Percentiles rank a stretch among this genome's conserved stretches.
phyloP scores from a whole-genome alignment of 2,329 filamentous ascomycete genomes.

The Amylocarpus encephaloides region DNA sequence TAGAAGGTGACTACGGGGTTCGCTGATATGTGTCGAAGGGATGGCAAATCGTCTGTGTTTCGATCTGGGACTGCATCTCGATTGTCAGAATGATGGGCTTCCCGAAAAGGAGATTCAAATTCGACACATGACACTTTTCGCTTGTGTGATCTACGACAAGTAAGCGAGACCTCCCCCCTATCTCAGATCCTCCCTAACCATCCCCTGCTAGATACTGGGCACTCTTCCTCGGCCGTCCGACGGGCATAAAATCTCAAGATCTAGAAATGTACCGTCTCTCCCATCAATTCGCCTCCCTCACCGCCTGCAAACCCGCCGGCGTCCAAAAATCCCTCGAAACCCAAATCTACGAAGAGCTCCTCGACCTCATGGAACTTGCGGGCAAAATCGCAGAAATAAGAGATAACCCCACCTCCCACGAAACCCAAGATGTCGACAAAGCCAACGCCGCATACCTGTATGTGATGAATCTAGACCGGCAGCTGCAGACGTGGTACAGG shows the following conservation, averaged over 20 bases:
- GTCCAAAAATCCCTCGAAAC: slow-evolving; percentile 31
- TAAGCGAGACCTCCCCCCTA: slow-evolving; percentile 17
- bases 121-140: slow-evolving; percentile 45
- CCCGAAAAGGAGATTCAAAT: slow-evolving; percentile 42
- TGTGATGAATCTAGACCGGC: slow-evolving; percentile 45
- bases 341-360: slow-evolving; percentile 44
- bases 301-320: slow-evolving; percentile 33
- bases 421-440: slow-evolving; percentile 32
- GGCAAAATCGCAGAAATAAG: slow-evolving; percentile 44
- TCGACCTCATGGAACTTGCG: slow-evolving; percentile 50
- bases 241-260: slow-evolving; percentile 47
- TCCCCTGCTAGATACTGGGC: slow-evolving; percentile 38
- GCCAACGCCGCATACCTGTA: slow-evolving; percentile 42
- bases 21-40: slow-evolving; percentile 10
- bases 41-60: slow-evolving; percentile 42
- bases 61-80: slow-evolving; percentile 44
- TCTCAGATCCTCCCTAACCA: neutral
- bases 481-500: slow-evolving; percentile 49
- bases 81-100: slow-evolving; percentile 37
- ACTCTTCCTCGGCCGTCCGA: slow-evolving; percentile 47
- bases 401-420: slow-evolving; percentile 27
- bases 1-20: neutral
- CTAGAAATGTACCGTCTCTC: slow-evolving; percentile 43
- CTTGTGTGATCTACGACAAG: slow-evolving; percentile 47
- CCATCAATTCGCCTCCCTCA: slow-evolving; percentile 39